Base-by-base conservation (phyloP, 1,284 basidiomycete genomes). In the Pulveroboletus sp. region DNA sequence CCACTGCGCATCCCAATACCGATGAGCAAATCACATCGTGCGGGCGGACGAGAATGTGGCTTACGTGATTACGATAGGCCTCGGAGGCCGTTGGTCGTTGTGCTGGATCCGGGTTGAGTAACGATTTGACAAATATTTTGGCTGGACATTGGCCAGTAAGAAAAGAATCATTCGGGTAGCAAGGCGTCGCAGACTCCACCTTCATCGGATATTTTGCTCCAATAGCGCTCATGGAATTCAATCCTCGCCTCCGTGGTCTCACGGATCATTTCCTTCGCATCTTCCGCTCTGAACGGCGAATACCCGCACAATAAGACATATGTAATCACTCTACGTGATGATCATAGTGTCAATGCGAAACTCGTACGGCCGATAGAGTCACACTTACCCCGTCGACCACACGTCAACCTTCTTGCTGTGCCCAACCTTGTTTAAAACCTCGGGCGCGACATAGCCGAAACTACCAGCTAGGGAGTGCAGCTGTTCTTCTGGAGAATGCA, bases 281-380 rank as follows among this genome's bases (percentile, higher is more conserved):
- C 89, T 44, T 93, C 89, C 0, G 89, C 88, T 39, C 93, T 83
- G 79, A 98, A 98, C 0, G 96, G 97, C 1, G 88, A 87, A 73
- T 97, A 97, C 4, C 95, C 95, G 66, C 94, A 96, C 1, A 97
- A 79, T 16, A 95, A 77, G 48, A 93, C 91, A 71, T 97, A 99
- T 15, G 94, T 91, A 64, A 99, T 97, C 60, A 98, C 85, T 0
- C 93, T 94, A 15, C 17, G 16, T 39, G 48, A 29, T 42, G 15
- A 45, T 15, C 15, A 32, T n/a, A n/a, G 37, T 40, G 12, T 50
- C 52, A 58, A 50, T 15, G 12, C 45, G 21, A 46, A 40, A 46
- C 37, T 41, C 48, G 50, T 9, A 32, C 32, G 5, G 49, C 21
- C 24, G 26, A 54, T 33, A 32, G 41, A 32, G 12, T 26, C 40